Conservation (phyloP, 176 grass and related monocot species). For the Eremochloa ophiuroides region DNA sequence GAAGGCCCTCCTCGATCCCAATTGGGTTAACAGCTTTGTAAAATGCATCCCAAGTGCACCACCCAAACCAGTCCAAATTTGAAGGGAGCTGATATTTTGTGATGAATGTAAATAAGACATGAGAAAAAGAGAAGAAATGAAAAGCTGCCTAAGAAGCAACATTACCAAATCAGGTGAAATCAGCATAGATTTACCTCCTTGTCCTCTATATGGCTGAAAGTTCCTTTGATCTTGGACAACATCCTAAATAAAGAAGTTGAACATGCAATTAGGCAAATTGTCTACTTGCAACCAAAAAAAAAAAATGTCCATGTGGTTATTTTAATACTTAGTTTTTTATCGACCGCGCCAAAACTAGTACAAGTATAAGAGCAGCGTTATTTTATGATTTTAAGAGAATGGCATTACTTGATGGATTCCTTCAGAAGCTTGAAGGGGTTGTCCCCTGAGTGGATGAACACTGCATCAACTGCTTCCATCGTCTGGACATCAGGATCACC, state of each 20-base stretch:
- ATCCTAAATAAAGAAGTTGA: neutral
- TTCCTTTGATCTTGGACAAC: conserved; percentile 46
- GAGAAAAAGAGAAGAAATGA: neutral
- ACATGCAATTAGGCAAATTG: neutral
- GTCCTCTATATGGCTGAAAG: conserved; percentile 49
- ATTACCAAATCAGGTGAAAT: neutral
- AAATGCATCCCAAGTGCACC: conserved; percentile 79
- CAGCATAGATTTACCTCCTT: conserved; percentile 37
- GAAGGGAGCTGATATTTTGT: conserved; percentile 24
- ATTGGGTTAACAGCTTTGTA: conserved; percentile 49
- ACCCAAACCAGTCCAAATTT: conserved; percentile 58
- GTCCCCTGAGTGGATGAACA: conserved; percentile 38
- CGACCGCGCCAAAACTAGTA: neutral
- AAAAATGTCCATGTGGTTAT: neutral
- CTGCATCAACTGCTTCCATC: conserved; percentile 23
- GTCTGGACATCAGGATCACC: conserved; percentile 52
- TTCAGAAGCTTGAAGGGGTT: conserved; percentile 41
- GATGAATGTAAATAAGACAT: neutral
- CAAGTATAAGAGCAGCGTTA: neutral
- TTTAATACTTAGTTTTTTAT: neutral
- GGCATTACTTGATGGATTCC: conserved; percentile 40
- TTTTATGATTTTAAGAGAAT: neutral
- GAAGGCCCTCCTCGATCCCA: conserved; percentile 43
- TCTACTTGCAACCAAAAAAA: conserved; percentile 1
- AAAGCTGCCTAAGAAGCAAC: neutral